These are phyloP conservation scores for Amanita pallidorosea DNA, from an alignment of 768 basidiomycete species.

Conservation along the genomic window DNA sequence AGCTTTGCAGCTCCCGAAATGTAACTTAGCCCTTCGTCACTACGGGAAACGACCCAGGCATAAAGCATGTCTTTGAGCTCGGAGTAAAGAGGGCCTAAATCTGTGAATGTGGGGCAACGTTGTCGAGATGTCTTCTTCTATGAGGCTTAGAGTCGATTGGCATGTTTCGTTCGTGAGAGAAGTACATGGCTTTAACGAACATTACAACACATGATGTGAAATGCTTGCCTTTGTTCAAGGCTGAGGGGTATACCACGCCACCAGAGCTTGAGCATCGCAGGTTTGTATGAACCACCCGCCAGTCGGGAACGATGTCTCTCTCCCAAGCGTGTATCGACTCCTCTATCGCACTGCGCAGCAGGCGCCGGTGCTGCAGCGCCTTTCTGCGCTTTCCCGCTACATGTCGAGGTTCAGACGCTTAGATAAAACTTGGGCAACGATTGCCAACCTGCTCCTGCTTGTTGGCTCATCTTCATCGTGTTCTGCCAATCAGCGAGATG, in stretches of 20 bases:
- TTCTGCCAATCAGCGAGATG: slow-evolving; percentile 79
- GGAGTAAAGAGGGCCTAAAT: slow-evolving; percentile 67
- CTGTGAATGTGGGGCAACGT: slow-evolving; percentile 71
- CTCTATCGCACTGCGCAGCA: slow-evolving; percentile 51
- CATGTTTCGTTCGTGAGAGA: slow-evolving; percentile 62
- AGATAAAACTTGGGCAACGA: not conserved
- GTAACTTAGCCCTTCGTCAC: slow-evolving; percentile 76
- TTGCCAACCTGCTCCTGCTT: slow-evolving; percentile 53
- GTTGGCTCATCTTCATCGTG: slow-evolving; percentile 79
- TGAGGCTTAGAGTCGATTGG: slow-evolving; percentile 44
- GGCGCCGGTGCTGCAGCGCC: slow-evolving; percentile 49
- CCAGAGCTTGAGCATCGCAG: slow-evolving; percentile 64
- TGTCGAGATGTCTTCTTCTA: slow-evolving; percentile 65
- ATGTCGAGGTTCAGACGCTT: not conserved
- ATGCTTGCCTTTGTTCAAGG: slow-evolving; percentile 65
- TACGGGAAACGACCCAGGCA: slow-evolving; percentile 82
- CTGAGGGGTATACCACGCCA: slow-evolving; percentile 79
- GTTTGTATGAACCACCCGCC: slow-evolving; percentile 63
- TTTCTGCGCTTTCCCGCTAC: slow-evolving; percentile 64
- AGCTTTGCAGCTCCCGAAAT: slow-evolving; percentile 57
- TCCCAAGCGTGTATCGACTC: slow-evolving; percentile 70
- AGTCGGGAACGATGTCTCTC: slow-evolving; percentile 70
- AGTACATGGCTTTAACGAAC: slow-evolving; percentile 2
- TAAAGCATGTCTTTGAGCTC: slow-evolving; percentile 78
- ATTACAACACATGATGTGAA: not conserved